Base-by-base conservation (phyloP, 2,329 filamentous ascomycete genomes). In the Diaporthe sp. region DNA sequence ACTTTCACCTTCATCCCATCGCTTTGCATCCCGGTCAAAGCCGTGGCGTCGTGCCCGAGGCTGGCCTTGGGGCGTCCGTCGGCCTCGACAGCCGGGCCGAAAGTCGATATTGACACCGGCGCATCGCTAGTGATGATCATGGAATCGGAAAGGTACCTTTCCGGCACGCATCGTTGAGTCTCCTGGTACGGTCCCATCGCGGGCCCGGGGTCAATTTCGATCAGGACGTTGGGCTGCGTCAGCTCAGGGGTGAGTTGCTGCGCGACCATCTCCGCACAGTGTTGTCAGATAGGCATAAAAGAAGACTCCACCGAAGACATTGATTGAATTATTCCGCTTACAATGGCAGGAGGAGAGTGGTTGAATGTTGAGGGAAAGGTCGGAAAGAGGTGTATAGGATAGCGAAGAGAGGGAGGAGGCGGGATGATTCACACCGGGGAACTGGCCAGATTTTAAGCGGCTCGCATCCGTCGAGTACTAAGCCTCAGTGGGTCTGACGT, bases 381-480 rank as follows among this genome's bases (percentile, higher is more conserved):
- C 25, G 70, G 47, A 12, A 40, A 30, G 9, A 64, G 17, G 33
- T 64, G 45, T 42, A 40, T 42, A 45, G 35, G 45, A 17, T 54
- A 25, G 57, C n/a, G 30, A 25, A 33, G 25, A 40, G 45, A 64
- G 40, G 1, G 30, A 25, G 33, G 19, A 25, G 22, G 15, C 22
- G 10, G 47, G n/a, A 64, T 64, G 70, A 64, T 54, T 72, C 70
- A 72, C n/a, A 55, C 57, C 68, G 70, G 57, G 70, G 35, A 68
- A 30, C 22, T 35, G 57, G 57, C 35, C 35, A 47, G 60, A 55
- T 67, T 61, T 72, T 64, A 72, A 72, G 55, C 55, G 30, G 55
- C 55, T 28, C 42, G 38, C 33, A 13, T 28, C 8, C n/a, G 45
- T 30, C 33, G 19, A 33, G 45, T 55, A 42, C 70, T 45, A 25